Base-by-base conservation (phyloP, 352 stramenopile species). In the Proteromonas lacertae region DNA sequence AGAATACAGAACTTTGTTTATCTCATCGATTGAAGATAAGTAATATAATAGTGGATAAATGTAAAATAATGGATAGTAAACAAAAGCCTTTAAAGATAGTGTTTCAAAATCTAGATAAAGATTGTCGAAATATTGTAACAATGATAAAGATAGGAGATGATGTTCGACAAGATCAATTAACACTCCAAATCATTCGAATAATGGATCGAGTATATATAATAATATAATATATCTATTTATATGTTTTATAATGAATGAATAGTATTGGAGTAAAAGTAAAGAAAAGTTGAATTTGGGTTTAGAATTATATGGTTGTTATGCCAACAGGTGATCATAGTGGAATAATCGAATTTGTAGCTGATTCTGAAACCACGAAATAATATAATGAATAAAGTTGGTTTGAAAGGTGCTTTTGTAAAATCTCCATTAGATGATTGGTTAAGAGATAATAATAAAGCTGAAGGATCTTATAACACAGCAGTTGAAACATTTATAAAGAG, bases 71-170 rank as follows among this genome's bases (percentile, higher is more conserved):
- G 63, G 63, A 67, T 28, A 74, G 59, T 12, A 65, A 67, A n/a
- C 79, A 82, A 47, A 68, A 74, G 48, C 68, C 68, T 20, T 34
- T 82, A 24, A 77, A 60, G 64, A 45, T 81, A 6, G 59, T 73
- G 31, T 77, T 78, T 57, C 60, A 79, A 43, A 78, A 79, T 42
- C 62, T 56, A 3, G 63, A 49, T 41, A 29, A 41, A 14, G 16
- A 37, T 18, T 29, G 42, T 1, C 29, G 47, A 23, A 14, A 43
- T 16, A 42, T 44, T 33, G 10, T 48, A 1, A 29, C 34, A 4
- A 47, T 47, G 4, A 45, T 43, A 25, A 48, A 82, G 37, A 57
- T 55, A 0, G 68, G 68, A 0, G 68, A 82, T 29, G 67, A 80
- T 40, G 44, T 82, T 25, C 63, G 68, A 4, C 68, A 82, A 35